These are phyloP conservation scores for Fraxinus greggii DNA, from an alignment of 305 asterid species.

Conservation along the genomic window DNA sequence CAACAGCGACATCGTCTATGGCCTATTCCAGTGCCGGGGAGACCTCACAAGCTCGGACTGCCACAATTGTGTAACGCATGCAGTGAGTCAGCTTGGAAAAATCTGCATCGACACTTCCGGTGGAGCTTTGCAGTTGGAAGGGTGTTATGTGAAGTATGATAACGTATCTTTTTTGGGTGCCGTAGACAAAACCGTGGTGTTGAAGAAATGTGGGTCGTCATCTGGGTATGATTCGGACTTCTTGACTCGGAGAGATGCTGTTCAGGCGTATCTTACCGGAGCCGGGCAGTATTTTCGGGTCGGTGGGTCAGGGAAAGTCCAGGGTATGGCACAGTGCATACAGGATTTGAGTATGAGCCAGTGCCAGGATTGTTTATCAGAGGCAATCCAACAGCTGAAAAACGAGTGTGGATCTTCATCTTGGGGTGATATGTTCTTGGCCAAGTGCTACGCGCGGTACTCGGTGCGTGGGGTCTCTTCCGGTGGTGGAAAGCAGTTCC, in stretches of 20 bases:
- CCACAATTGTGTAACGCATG: conserved; percentile 28
- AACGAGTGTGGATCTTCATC: conserved; percentile 59
- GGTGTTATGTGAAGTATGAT: conserved; percentile 70
- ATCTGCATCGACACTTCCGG: conserved; percentile 35
- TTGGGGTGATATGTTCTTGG: conserved; percentile 83
- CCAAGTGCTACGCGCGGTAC: conserved; percentile 83
- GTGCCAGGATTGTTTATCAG: conserved; percentile 79
- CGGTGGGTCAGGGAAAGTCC: conserved; percentile 65
- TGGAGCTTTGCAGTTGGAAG: conserved; percentile 48
- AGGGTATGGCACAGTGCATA: conserved; percentile 78
- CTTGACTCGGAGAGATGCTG: conserved; percentile 50
- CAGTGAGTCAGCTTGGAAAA: conserved; percentile 38
- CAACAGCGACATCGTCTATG: conserved; percentile 35
- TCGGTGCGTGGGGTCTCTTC: conserved; percentile 61
- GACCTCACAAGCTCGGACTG: conserved; percentile 39
- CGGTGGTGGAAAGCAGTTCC: conserved; percentile 41
- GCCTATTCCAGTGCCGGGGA: conserved; percentile 43
- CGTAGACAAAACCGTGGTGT: conserved; percentile 57
- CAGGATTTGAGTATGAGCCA: conserved; percentile 64
- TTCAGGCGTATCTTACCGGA: conserved; percentile 43
- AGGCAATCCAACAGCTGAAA: conserved; percentile 64
- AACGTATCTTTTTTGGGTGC: conserved; percentile 62
- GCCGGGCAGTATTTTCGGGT: conserved; percentile 66
- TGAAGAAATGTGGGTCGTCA: conserved; percentile 59
- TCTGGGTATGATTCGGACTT: conserved; percentile 39